Evolutionary conservation across 2,329 filamentous ascomycete species (phyloP).

Genomic region (Botrytis sinoallii): DNA sequence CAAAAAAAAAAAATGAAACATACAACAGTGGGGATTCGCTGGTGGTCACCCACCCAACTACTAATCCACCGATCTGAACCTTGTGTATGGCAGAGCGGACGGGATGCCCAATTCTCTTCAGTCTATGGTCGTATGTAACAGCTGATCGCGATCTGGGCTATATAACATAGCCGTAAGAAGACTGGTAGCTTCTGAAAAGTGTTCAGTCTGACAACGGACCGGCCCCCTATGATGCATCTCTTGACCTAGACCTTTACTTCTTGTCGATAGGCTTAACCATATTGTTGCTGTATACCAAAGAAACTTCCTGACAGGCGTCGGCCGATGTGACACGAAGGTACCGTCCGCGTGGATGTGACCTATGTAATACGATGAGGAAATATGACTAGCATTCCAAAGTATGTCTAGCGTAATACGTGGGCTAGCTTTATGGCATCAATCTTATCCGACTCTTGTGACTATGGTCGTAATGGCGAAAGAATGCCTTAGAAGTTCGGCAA

Average conservation of each 20-base stretch:
- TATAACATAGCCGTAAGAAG: not conserved
- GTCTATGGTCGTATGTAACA: not conserved
- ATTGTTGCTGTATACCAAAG: no score
- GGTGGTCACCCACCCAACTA: conserved; percentile 4
- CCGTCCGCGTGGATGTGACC: not conserved
- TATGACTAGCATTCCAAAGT: not conserved
- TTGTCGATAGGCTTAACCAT: not conserved
- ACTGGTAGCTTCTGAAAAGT: not conserved
- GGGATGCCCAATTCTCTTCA: conserved; percentile 8
- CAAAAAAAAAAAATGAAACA: not conserved
- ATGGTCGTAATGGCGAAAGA: no score
- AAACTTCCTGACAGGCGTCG: no score
- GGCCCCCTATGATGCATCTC: not conserved
- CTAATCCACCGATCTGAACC: conserved; percentile 6
- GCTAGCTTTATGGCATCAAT: not conserved
- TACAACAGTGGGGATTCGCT: not conserved
- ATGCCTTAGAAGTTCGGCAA: not conserved
- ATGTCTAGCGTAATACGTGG: not conserved
- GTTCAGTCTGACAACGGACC: not conserved
- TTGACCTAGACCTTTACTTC: not conserved
- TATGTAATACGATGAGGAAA: no score
- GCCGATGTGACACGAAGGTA: not conserved
- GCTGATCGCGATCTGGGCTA: rapidly evolving
- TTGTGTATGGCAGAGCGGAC: conserved; percentile 8
- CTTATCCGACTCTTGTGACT: no score